Conservation (phyloP, 352 stramenopile genomes). For the Plasmopara muralis region DNA sequence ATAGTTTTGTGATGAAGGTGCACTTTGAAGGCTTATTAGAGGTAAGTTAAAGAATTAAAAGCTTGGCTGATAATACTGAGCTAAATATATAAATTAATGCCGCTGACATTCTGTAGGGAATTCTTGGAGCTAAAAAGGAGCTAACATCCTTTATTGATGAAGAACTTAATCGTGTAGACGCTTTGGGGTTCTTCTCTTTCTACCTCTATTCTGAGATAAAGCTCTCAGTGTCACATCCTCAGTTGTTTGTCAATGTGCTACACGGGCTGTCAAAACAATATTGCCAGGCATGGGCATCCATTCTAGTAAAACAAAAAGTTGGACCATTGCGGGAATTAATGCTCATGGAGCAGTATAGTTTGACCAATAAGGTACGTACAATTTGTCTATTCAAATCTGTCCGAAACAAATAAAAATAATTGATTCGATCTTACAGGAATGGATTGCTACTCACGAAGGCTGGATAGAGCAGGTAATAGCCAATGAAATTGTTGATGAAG, state of each 20-base stretch:
- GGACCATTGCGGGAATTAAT: constrained; percentile 53
- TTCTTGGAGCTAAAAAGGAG: constrained; percentile 4
- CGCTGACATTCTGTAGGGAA: constrained; percentile 16
- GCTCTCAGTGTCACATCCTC: constrained; percentile 25
- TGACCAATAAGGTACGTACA: constrained; percentile 64
- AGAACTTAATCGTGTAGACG: constrained; percentile 34
- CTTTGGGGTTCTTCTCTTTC: constrained; percentile 49
- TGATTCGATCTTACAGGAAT: constrained; percentile 39
- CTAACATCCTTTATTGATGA: constrained; percentile 52
- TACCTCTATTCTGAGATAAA: constrained; percentile 49
- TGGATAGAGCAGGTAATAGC: constrained; percentile 68
- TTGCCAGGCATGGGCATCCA: constrained; percentile 58
- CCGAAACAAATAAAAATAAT: not conserved
- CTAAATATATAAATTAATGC: not conserved
- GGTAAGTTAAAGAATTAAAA: constrained; percentile 20
- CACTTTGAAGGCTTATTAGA: constrained; percentile 25
- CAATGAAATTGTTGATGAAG: constrained; percentile 34
- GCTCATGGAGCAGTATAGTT: constrained; percentile 58
- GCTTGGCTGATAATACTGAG: not conserved
- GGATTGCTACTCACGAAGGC: constrained; percentile 63
- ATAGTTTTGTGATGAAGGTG: constrained; percentile 21
- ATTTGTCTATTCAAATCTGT: not conserved
- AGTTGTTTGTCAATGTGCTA: constrained; percentile 52
- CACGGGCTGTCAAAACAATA: constrained; percentile 52
- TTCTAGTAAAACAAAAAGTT: constrained; percentile 56